Percentiles rank a stretch among this genome's conserved stretches.
These are phyloP conservation scores for Sophora flavescens DNA, from an alignment of 306 rosid species.

Conservation along the genomic window DNA sequence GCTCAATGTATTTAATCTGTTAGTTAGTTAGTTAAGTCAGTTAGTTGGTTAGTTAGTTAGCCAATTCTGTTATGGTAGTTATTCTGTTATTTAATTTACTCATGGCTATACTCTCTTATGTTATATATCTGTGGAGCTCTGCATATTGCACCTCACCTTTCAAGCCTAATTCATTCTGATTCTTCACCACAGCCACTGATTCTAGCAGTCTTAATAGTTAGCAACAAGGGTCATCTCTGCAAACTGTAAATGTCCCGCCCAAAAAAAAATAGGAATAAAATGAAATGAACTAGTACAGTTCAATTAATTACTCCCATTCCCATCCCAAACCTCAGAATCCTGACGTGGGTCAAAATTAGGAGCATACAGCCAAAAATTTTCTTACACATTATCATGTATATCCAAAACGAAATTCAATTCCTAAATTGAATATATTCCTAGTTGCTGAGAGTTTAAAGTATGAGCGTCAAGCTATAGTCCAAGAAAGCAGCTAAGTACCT, in stretches of 20 bases:
- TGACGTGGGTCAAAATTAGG: constrained; percentile 8
- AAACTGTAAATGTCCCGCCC: not conserved
- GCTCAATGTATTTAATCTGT: too few species aligned
- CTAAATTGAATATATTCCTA: not conserved
- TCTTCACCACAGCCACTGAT: too few species aligned
- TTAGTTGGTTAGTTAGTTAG: too few species aligned
- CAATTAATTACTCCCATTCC: constrained; percentile 5
- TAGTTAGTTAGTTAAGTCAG: too few species aligned
- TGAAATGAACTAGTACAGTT: not conserved
- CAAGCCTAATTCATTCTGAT: too few species aligned
- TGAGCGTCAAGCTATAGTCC: not conserved
- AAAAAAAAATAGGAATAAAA: not conserved
- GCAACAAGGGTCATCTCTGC: not conserved
- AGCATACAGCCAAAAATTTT: not conserved
- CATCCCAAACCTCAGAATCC: constrained; percentile 4
- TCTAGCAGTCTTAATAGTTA: too few species aligned
- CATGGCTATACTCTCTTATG: too few species aligned
- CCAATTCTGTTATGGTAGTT: too few species aligned
- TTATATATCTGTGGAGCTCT: too few species aligned
- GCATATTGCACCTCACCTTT: too few species aligned
- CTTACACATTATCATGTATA: not conserved
- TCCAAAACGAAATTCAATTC: not conserved
- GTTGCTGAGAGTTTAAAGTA: not conserved
- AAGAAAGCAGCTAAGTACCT: not conserved
- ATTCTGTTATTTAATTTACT: too few species aligned